These are phyloP conservation scores for Escallonia herrerae DNA, from an alignment of 129 eudicot species.

Conservation along the genomic window DNA sequence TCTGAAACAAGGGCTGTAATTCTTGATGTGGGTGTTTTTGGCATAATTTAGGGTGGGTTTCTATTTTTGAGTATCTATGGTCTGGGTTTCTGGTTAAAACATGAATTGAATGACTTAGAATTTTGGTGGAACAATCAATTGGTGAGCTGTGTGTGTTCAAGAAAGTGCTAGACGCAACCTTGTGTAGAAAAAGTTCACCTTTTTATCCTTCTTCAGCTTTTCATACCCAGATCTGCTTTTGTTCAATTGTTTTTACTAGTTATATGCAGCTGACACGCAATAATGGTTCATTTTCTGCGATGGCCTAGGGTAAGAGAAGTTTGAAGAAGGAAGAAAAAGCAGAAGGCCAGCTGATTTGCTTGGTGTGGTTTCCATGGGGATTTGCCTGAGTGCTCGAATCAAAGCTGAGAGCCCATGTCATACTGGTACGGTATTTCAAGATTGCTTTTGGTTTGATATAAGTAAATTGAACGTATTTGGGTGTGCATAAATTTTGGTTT, in stretches of 20 bases:
- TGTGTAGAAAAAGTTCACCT: background rate
- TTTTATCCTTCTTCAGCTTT: slow-evolving; percentile 1
- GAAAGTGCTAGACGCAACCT: background rate
- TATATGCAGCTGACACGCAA: slow-evolving; percentile 6
- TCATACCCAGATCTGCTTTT: slow-evolving; percentile 32
- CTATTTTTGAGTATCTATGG: slow-evolving; percentile 13
- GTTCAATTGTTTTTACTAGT: background rate
- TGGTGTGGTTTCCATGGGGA: slow-evolving; percentile 43
- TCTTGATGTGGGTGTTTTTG: background rate
- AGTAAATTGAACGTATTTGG: background rate
- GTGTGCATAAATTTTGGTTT: background rate
- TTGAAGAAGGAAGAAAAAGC: slow-evolving; percentile 4
- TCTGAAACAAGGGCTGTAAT: background rate
- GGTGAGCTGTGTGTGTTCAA: slow-evolving; percentile 7
- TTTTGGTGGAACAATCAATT: background rate
- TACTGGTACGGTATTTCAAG: slow-evolving; percentile 29
- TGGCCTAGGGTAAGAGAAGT: background rate
- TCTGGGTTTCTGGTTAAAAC: slow-evolving; percentile 11
- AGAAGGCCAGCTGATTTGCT: background rate
- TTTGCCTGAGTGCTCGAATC: slow-evolving; percentile 60
- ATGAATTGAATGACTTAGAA: background rate
- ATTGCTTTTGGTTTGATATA: background rate
- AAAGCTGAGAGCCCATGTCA: slow-evolving; percentile 55
- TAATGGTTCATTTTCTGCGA: slow-evolving; percentile 5
- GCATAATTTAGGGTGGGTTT: slow-evolving; percentile 2